Evolutionary conservation across 352 stramenopile species (phyloP), one percentile per base, ranked within the genome.

Genomic region (Globisporangium paroecandrum): DNA sequence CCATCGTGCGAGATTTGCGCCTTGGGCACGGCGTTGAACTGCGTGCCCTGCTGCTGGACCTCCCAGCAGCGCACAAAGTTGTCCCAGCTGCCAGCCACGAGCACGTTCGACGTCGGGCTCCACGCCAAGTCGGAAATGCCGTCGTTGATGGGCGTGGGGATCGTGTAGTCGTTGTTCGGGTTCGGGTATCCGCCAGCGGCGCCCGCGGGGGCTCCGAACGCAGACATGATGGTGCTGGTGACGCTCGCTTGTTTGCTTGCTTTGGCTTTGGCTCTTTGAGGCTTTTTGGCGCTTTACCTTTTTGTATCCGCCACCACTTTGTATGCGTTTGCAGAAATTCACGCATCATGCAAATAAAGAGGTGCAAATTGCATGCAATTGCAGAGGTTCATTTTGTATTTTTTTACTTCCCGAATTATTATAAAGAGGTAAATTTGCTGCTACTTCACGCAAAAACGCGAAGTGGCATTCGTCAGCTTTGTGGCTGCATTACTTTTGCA

Each of bases 1-100:
- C 80, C 87, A n/a, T 97, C 86, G 77, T 97, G 87, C 56, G 80
- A 89, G 81, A 92, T 97, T 70, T 91, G 80, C 25, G 89, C 89
- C 74, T 93, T 90, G 51, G 85, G 79, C 38, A 87, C 79, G 20
- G 84, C 83, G 62, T 93, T 86, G 72, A 94, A 89, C 72, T 90
- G 78, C 36, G 71, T 78, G 43, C 76, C 77, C 69, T 87, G 73
- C 69, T 90, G 78, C 70, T 94, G 83, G 43, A 94, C 83, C 66
- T 94, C 84, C 87, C 87, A 94, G 73, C 85, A 94, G 46, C 84
- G 87, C 69, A 94, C 87, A 24, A 81, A 74, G 68, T 94, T 94
- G 75, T 94, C 85, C 87, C 87, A 94, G 69, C 82, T 91, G 59
- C 83, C 87, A 8, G 82, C 78, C 36, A 93, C 87, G 20, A 94